Percentiles rank a stretch among this genome's conserved stretches.
phyloP scores from a whole-genome alignment of 495 filamentous ascomycete species.

The Darksidea phi region DNA sequence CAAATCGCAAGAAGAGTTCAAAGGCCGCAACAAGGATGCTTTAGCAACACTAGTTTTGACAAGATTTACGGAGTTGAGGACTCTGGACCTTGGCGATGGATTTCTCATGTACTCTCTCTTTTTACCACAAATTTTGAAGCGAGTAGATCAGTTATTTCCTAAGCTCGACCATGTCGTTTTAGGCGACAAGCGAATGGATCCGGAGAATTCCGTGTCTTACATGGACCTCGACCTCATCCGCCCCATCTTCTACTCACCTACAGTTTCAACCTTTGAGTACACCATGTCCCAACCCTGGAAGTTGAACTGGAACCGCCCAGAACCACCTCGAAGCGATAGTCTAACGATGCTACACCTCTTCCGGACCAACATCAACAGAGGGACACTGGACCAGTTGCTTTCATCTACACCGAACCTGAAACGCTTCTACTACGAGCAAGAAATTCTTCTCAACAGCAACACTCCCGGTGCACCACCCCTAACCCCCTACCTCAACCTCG shows the following conservation, averaged over 20 bases:
- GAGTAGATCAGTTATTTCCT: slow-evolving; percentile 4
- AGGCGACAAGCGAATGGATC: slow-evolving; percentile 2
- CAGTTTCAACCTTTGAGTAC: slow-evolving; percentile 9
- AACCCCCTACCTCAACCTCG: slow-evolving; percentile 7
- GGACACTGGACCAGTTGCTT: slow-evolving; percentile 6
- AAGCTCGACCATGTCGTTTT: slow-evolving; percentile 8
- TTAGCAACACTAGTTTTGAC: slow-evolving; percentile 11
- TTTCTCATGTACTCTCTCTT: slow-evolving; percentile 14
- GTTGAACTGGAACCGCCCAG: background rate
- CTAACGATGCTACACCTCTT: slow-evolving; percentile 16
- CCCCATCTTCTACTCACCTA: slow-evolving; percentile 7
- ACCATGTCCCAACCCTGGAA: slow-evolving; percentile 15
- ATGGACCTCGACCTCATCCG: slow-evolving; percentile 20
- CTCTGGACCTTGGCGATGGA: slow-evolving; percentile 11
- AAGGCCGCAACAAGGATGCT: slow-evolving; percentile 16
- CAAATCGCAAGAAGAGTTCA: slow-evolving; percentile 3
- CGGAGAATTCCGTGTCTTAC: slow-evolving; percentile 10
- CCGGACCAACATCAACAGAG: slow-evolving; percentile 17
- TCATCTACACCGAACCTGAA: slow-evolving; percentile 3
- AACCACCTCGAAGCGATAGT: slow-evolving; percentile 1
- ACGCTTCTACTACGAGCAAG: slow-evolving; percentile 4
- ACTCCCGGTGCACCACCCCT: background rate
- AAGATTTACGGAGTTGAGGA: slow-evolving; percentile 14
- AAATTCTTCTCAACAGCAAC: slow-evolving; percentile 4
- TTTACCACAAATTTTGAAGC: slow-evolving; percentile 11